Evolutionary conservation across 495 filamentous ascomycete genomes (phyloP), one percentile per base, ranked within the genome.

Genomic region (Podospora pseudocomata): DNA sequence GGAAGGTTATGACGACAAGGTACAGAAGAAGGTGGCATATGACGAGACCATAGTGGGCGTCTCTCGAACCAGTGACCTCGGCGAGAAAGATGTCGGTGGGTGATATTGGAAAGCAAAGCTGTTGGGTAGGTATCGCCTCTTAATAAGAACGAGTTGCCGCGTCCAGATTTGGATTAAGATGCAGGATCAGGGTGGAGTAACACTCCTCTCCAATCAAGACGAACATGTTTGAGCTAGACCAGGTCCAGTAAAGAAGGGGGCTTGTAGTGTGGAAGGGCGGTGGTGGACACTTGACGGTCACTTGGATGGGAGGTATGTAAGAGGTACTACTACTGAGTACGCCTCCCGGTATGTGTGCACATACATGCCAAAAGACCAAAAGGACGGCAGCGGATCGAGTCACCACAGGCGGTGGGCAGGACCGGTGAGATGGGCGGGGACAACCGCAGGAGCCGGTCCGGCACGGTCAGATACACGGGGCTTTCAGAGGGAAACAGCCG

Each of bases 31-130:
- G 54, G n/a, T n/a, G 20, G 65, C 58, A 63, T 65, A 66, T 69
- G 66, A 69, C 67, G 70, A 67, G 63, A 68, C 68, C 72, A 76
- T 74, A 66, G 65, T 68, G 70, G 63, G 67, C 63, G 70, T 26
- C 16, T 30, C 32, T 34, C 57, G 60, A 56, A 56, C 53, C 19
- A 61, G 27, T 56, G 2, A 18, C 19, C 66, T 60, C 59, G 26
- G 63, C 26, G 34, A 56, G 27, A 59, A 49, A 59, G 34, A 61
- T 64, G 56, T n/a, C 61, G 53, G 53, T 64, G 60, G 65, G 59
- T n/a, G 53, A 66, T 32, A 19, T 32, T 28, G 56, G 58, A 44
- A 28, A 57, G 32, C 32, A 55, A 26, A 26, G 55, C n/a, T 11
- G 63, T 15, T 28, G 53, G 39, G 63, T 65, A 26, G 66, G 44